Evolutionary conservation across 1,139 yeast species (phyloP).

Genomic region (Yarrowia galli): DNA sequence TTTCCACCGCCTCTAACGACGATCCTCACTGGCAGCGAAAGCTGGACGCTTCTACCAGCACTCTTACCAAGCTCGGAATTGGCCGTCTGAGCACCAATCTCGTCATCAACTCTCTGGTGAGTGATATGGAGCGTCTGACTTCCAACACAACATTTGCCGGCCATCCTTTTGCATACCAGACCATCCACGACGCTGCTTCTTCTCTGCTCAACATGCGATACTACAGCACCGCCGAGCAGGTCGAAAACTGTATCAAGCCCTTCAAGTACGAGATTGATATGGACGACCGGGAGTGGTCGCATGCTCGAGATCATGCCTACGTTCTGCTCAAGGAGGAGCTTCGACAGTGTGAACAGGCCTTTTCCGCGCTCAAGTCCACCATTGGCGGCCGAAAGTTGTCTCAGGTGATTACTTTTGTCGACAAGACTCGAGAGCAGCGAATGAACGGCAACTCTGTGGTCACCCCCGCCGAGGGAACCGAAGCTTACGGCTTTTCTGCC

Average conservation of each 20-base stretch:
- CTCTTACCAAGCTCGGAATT: constrained; percentile 88
- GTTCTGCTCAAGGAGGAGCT: constrained; percentile 81
- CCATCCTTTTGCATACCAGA: constrained; percentile 83
- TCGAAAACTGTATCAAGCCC: constrained; percentile 97
- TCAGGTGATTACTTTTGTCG: constrained; percentile 80
- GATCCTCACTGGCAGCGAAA: constrained; percentile 89
- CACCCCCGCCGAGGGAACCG: constrained; percentile 55
- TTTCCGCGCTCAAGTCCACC: constrained; percentile 65
- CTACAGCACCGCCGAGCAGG: constrained; percentile 96
- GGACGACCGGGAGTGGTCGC: constrained; percentile 92
- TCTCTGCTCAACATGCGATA: constrained; percentile 78
- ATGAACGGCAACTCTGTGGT: constrained; percentile 47
- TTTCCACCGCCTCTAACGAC: constrained; percentile 60
- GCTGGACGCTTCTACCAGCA: constrained; percentile 80
- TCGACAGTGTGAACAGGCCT: constrained; percentile 77
- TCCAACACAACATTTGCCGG: constrained; percentile 76
- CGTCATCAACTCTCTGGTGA: constrained; percentile 77
- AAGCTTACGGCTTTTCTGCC: constrained; percentile 78
- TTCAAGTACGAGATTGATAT: constrained; percentile 96
- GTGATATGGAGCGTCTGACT: constrained; percentile 77
- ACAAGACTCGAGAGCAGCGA: constrained; percentile 56
- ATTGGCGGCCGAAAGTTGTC: constrained; percentile 84
- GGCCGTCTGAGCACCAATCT: constrained; percentile 88
- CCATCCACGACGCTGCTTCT: constrained; percentile 85
- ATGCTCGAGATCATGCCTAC: constrained; percentile 80